These are phyloP conservation scores for Botrytis hyacinthi DNA, from an alignment of 2,329 filamentous ascomycete species.

Conservation along the genomic window DNA sequence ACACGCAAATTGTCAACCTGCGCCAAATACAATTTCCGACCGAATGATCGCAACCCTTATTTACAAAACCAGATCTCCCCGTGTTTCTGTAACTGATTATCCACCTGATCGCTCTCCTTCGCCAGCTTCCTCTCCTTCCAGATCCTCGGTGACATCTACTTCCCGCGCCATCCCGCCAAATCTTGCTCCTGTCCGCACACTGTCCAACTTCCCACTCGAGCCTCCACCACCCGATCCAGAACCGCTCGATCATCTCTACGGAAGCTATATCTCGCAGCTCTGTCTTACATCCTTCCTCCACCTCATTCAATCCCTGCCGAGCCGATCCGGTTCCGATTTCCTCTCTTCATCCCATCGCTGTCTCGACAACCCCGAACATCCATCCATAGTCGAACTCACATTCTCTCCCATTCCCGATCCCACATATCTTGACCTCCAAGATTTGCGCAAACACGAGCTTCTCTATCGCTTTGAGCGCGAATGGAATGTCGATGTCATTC, in stretches of 20 bases:
- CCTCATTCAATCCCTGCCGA: slow-evolving; percentile 61
- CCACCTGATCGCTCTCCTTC: slow-evolving; percentile 41
- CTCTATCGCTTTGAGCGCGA: slow-evolving; percentile 83
- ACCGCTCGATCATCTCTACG: slow-evolving; percentile 63
- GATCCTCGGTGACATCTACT: slow-evolving; percentile 15
- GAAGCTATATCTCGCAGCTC: slow-evolving; percentile 62
- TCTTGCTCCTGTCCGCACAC: slow-evolving; percentile 57
- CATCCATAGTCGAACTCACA: slow-evolving; percentile 64
- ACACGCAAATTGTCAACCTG: slow-evolving; percentile 60
- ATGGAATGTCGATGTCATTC: slow-evolving; percentile 82
- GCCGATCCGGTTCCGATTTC: slow-evolving; percentile 49
- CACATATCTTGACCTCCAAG: slow-evolving; percentile 63
- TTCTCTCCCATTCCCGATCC: slow-evolving; percentile 59
- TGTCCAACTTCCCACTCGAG: slow-evolving; percentile 60
- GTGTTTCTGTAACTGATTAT: slow-evolving; percentile 40
- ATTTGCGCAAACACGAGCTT: slow-evolving; percentile 75
- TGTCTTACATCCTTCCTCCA: slow-evolving; percentile 64
- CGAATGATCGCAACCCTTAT: slow-evolving; percentile 62
- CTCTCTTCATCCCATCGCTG: slow-evolving; percentile 62
- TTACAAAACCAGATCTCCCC: slow-evolving; percentile 51
- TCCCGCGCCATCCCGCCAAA: slow-evolving; percentile 37
- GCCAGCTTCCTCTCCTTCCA: slow-evolving; percentile 27
- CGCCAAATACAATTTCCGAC: slow-evolving; percentile 48
- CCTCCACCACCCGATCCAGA: slow-evolving; percentile 53
- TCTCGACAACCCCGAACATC: slow-evolving; percentile 58